Base-by-base conservation (phyloP, 116 monocot species). In the Posidonia oceanica region DNA sequence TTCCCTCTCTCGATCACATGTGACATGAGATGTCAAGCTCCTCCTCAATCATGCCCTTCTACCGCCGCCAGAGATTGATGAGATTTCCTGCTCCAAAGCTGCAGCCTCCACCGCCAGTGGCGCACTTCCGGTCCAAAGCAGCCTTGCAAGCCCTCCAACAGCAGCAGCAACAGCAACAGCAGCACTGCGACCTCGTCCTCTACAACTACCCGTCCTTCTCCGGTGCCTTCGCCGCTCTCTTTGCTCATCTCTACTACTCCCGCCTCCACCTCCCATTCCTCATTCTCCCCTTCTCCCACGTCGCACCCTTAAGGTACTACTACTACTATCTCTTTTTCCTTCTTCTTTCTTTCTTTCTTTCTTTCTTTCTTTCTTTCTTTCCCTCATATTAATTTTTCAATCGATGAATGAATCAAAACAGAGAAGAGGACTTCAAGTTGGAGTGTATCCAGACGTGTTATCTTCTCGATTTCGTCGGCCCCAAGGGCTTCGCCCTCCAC, bases 121-220 rank as follows among this genome's bases (percentile, higher is more conserved):
- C 65, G 29, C 21, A 40, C 40, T 75, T 75, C 36, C 68, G 75
- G n/a, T 75, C 68, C 16, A 59, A 69, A 1, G 68, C 67, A 16
- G 67, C 75, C 2, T 39, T 75, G 16, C 41, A 61, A n/a, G 68
- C 75, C 52, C 59, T 75, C 16, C 36, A 57, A 21, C 36, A 23
- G 48, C 52, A 29, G 15, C 36, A 21, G 44, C 48, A 72, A 6
- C 62, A 22, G 61, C 51, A 20, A 18, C 71, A 22, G 36, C 56
- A 20, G 29, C 13, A 56, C 37, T 17, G 66, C 37, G 66, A 73
- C 40, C 76, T 94, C 23, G 82, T 83, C 2, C 82, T 91, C 18
- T 94, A 94, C 77, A 86, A 90, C 74, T 91, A 94, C 69, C 94
- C 94, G 14, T 84, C 90, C 63, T 78, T 88, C 70, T 76, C 84